Evolutionary conservation across 179 eudicot genomes (phyloP).

Genomic region (Patellifolia procumbens): DNA sequence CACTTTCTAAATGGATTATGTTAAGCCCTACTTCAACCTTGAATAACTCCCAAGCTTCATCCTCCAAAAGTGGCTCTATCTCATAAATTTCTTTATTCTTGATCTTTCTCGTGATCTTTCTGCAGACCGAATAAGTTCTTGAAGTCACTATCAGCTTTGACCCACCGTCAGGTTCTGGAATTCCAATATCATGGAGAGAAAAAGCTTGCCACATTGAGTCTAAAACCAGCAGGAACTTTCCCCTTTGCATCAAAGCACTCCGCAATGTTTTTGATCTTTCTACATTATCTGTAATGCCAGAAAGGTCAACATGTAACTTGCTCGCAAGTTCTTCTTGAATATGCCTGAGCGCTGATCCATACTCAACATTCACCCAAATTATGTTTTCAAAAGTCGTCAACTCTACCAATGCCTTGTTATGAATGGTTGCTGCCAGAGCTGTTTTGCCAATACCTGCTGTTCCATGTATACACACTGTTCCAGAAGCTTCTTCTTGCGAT

Average conservation of each 20-base stretch:
- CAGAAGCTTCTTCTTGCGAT: slow-evolving; percentile 20
- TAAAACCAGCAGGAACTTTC: slow-evolving; percentile 43
- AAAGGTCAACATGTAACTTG: slow-evolving; percentile 36
- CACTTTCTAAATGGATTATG: slow-evolving; percentile 20
- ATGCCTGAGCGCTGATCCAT: slow-evolving; percentile 37
- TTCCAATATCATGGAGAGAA: slow-evolving; percentile 46
- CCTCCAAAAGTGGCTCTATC: slow-evolving; percentile 35
- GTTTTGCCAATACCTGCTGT: slow-evolving; percentile 59
- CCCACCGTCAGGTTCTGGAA: slow-evolving; percentile 42
- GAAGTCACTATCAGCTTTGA: slow-evolving; percentile 42
- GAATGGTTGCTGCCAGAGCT: slow-evolving; percentile 37
- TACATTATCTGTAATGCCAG: slow-evolving; percentile 24
- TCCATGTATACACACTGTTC: slow-evolving; percentile 47
- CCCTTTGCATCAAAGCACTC: slow-evolving; percentile 30
- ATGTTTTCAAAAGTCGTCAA: slow-evolving; percentile 35
- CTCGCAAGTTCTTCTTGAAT: slow-evolving; percentile 40
- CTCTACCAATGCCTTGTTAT: slow-evolving; percentile 41
- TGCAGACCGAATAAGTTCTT: slow-evolving; percentile 33
- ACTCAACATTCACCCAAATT: slow-evolving; percentile 44
- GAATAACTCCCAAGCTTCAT: slow-evolving; percentile 47
- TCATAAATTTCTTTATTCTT: slow-evolving; percentile 28
- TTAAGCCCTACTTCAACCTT: slow-evolving; percentile 35
- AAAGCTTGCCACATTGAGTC: slow-evolving; percentile 52
- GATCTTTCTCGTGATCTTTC: slow-evolving; percentile 31
- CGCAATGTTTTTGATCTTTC: slow-evolving; percentile 37